A percentile compares a stretch with the other conserved stretches of the same genome.
Conservation (phyloP, 306 rosid species). For the Nissolia schottii region DNA sequence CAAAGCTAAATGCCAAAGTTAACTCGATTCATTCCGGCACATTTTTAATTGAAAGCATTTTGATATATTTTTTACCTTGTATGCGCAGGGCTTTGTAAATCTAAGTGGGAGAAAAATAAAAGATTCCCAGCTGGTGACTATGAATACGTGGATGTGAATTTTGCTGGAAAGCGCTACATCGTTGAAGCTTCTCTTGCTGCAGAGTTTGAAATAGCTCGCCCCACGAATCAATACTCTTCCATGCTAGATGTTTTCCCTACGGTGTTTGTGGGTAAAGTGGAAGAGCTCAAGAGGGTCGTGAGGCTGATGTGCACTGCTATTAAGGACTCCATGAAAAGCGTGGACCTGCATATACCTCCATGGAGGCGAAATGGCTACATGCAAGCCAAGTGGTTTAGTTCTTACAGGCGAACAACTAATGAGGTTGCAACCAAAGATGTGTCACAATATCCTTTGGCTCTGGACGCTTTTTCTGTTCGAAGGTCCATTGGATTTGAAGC, state of each 20-base stretch:
- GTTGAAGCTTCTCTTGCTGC: constrained; percentile 46
- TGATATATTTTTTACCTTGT: neutral
- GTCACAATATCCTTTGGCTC: neutral
- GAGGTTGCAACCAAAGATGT: constrained; percentile 22
- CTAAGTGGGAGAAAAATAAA: constrained; percentile 61
- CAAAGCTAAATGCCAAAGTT: too few species aligned
- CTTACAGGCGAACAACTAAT: constrained; percentile 66
- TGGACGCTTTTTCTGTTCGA: constrained; percentile 3
- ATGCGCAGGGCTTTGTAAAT: constrained; percentile 76
- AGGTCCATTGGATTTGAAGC: constrained; percentile 43
- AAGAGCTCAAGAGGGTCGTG: constrained; percentile 50
- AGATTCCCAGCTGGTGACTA: constrained; percentile 58
- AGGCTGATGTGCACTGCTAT: constrained; percentile 61
- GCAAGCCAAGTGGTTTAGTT: constrained; percentile 75
- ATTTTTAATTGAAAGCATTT: too few species aligned
- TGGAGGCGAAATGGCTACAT: constrained; percentile 78
- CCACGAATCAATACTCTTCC: constrained; percentile 49
- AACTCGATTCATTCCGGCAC: too few species aligned
- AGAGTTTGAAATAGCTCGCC: constrained; percentile 77
- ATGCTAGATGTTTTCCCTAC: constrained; percentile 48
- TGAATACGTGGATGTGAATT: constrained; percentile 63
- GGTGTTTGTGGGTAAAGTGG: constrained; percentile 55
- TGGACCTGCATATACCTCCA: constrained; percentile 57
- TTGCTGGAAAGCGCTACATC: constrained; percentile 53
- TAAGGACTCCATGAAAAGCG: constrained; percentile 56